Base-by-base conservation (phyloP, 2,329 filamentous ascomycete genomes). In the Periconia macrospinosa region DNA sequence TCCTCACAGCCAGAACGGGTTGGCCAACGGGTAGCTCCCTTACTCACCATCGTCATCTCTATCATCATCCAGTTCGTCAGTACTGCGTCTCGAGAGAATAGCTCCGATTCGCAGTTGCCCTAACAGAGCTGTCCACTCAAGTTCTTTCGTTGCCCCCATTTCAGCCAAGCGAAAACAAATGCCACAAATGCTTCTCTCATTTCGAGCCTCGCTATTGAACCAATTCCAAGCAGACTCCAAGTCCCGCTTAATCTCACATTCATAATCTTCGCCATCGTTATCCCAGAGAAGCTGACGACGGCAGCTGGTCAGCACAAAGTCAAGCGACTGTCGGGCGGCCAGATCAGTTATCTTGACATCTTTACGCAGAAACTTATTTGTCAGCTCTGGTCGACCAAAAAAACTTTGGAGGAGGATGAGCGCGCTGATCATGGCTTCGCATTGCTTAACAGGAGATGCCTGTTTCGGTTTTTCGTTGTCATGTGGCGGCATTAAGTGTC, bases 351-450 rank as follows among this genome's bases (percentile, higher is more conserved):
- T 50, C 13, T 20, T 45, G 14, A 35, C 30, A 6, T 30, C 19
- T 15, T 51, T 37, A 19, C 47, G 41, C 20, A 59, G 18, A 18
- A 48, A 59, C 6, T 41, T 20, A 6, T 56, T 52, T 17, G 56
- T 42, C 7, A 20, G 9, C 18, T 47, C 56, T 9, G 50, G n/a
- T 7, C 27, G 10, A 2, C 50, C 47, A 23, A 51, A 35, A 27
- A 44, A 45, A n/a, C 6, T 42, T 50, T 59, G 56, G 13, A 59
- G 51, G 13, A 59, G 41, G 9, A 41, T 52, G 9, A 59, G 41
- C 3, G 56, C 56, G 14, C 43, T 48, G n/a, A 59, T 47, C 56
- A 59, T 56, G 48, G 49, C 46, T 10, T 17, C 13, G 43, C 53
- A 54, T 43, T 51, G 51, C 30, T 45, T 17, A 8, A 8, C 9